Evolutionary conservation across 345 rosid genomes (phyloP).

Genomic region (Orychophragmus violaceus): DNA sequence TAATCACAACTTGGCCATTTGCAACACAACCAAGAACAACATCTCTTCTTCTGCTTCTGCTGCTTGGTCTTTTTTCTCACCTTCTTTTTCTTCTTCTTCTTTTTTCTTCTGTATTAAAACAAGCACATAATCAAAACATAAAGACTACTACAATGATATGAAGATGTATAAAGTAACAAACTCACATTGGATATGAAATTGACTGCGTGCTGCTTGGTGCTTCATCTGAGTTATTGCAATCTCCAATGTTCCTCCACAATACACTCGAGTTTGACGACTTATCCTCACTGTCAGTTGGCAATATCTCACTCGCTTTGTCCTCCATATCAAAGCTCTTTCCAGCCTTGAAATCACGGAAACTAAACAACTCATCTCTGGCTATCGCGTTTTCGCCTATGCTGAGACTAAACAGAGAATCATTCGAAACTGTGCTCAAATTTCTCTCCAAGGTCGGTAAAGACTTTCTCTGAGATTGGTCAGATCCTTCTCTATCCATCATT

Average conservation of each 20-base stretch:
- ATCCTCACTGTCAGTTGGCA: constrained; percentile 8
- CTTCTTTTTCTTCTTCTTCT: constrained; percentile 6
- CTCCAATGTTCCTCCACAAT: constrained; percentile 23
- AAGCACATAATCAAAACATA: background rate
- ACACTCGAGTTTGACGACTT: constrained; percentile 10
- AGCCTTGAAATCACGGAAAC: constrained; percentile 26
- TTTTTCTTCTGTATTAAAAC: constrained; percentile 10
- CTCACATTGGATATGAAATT: constrained; percentile 23
- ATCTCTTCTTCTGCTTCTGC: constrained; percentile 24
- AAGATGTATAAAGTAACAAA: background rate
- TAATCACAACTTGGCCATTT: constrained; percentile 13
- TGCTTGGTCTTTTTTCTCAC: constrained; percentile 13
- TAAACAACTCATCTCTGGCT: constrained; percentile 29
- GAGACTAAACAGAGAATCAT: constrained; percentile 41
- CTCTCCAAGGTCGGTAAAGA: constrained; percentile 20
- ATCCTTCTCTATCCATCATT: constrained; percentile 58
- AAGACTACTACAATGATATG: background rate
- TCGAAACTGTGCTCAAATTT: constrained; percentile 28
- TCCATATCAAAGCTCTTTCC: constrained; percentile 23
- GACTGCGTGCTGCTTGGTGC: constrained; percentile 9
- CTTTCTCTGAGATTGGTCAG: constrained; percentile 4
- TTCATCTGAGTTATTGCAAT: constrained; percentile 20
- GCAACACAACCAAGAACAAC: constrained; percentile 26
- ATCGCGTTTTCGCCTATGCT: constrained; percentile 28
- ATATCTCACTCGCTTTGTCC: background rate